phyloP scores from a whole-genome alignment of 192 early-diverging fungal genomes.

The Dissophora globulifera region DNA sequence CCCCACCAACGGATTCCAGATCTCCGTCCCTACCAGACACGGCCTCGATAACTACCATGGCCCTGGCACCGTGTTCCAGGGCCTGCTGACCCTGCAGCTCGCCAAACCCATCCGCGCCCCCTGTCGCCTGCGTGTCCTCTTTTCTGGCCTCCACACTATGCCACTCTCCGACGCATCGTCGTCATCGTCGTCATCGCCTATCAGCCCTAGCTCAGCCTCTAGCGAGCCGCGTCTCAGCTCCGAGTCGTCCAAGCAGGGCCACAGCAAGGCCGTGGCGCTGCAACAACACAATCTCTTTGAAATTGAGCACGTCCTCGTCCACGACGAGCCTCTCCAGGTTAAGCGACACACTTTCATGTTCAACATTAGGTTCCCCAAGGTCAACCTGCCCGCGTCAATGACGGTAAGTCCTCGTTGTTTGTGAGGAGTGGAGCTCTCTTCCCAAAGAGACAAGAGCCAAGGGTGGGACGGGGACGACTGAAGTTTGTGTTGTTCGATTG shows the following conservation, averaged over 20 bases:
- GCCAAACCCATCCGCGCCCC: conserved; percentile 17
- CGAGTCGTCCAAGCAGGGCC: not conserved
- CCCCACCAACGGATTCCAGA: conserved; percentile 40
- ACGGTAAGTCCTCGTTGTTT: conserved; percentile 13
- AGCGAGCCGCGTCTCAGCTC: conserved; percentile 2
- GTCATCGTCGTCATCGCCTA: not conserved
- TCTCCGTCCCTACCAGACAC: conserved; percentile 26
- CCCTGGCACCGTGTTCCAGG: conserved; percentile 48
- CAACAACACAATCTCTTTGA: conserved; percentile 23
- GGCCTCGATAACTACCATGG: conserved; percentile 50
- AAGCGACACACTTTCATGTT: conserved; percentile 48
- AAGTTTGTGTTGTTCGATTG: too few species aligned
- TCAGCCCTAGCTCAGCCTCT: not conserved
- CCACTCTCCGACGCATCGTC: conserved; percentile 1
- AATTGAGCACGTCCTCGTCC: conserved; percentile 24
- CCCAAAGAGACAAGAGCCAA: too few species aligned
- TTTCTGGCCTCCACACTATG: conserved; percentile 27
- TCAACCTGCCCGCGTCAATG: conserved; percentile 44
- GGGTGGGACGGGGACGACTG: too few species aligned
- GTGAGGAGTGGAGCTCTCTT: too few species aligned
- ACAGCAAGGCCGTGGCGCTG: not conserved
- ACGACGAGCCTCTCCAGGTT: conserved; percentile 24
- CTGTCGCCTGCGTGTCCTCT: conserved; percentile 34
- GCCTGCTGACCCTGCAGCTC: conserved; percentile 43
- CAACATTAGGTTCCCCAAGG: conserved; percentile 44